A percentile compares a stretch with the other conserved stretches of the same genome.
Evolutionary conservation across 2,329 filamentous ascomycete genomes (phyloP).

Genomic region (Cladosporium austrohemisphaericum): DNA sequence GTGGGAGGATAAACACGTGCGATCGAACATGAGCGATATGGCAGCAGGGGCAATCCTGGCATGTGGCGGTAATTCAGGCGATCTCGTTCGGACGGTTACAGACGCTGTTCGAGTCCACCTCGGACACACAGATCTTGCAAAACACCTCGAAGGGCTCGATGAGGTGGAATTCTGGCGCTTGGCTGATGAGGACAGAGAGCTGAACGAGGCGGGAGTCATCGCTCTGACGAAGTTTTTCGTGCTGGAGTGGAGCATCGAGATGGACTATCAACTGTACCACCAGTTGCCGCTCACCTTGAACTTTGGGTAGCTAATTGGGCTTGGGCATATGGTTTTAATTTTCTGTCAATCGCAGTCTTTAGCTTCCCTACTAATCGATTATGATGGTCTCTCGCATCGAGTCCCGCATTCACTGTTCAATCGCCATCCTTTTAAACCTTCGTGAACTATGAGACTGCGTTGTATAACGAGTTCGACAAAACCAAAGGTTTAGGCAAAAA

Average conservation of each 20-base stretch:
- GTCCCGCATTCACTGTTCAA: no score
- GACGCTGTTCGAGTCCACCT: not conserved
- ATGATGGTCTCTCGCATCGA: no score
- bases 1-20: not conserved
- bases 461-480: no score
- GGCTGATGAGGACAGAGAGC: not conserved
- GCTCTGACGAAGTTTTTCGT: slow-evolving; percentile 4
- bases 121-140: not conserved
- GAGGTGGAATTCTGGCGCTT: not conserved
- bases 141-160: not conserved
- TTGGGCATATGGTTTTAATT: not conserved
- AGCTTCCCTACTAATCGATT: no score
- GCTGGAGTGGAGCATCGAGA: slow-evolving; percentile 1
- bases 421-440: no score
- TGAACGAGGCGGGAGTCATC: no score
- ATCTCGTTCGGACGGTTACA: slow-evolving; percentile 2
- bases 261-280: slow-evolving; percentile 4
- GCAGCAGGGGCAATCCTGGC: not conserved
- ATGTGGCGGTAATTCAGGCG: not conserved
- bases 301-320: not conserved
- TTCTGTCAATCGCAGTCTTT: no score
- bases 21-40: slow-evolving; percentile 5
- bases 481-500: no score
- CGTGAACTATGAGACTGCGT: no score
- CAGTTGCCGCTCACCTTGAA: not conserved